phyloP scores from a whole-genome alignment of 2,329 filamentous ascomycete species.

The Pestalotiopsis fici region DNA sequence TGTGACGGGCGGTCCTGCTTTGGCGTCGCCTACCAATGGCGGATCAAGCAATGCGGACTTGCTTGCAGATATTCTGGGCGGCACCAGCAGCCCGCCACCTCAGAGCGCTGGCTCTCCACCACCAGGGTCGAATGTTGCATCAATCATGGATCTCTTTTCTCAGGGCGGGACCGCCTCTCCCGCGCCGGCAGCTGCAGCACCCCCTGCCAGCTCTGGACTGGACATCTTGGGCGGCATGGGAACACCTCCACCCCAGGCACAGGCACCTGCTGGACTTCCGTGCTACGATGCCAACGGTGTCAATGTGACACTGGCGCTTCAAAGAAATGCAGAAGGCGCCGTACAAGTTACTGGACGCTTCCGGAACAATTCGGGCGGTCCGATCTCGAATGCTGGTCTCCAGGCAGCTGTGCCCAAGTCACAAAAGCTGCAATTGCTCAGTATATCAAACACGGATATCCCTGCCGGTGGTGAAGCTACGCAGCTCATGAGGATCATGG shows the following conservation, averaged over 20 bases:
- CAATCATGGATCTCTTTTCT: constrained; percentile 90
- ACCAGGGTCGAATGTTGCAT: constrained; percentile 58
- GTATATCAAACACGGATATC: constrained; percentile 80
- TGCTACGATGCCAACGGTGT: constrained; percentile 90
- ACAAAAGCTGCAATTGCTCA: constrained; percentile 89
- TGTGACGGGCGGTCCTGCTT: constrained; percentile 57
- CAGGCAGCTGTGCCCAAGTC: constrained; percentile 97
- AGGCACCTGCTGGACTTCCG: constrained; percentile 56
- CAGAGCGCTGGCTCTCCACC: constrained; percentile 47
- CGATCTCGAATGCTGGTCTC: constrained; percentile 74
- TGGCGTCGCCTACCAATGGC: constrained; percentile 53
- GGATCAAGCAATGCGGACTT: constrained; percentile 79
- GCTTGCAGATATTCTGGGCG: constrained; percentile 87
- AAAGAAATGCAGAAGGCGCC: constrained; percentile 76
- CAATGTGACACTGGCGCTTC: constrained; percentile 77
- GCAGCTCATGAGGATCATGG: constrained; percentile 85
- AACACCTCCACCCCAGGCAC: constrained; percentile 49
- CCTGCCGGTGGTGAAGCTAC: constrained; percentile 79
- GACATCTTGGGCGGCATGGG: constrained; percentile 52
- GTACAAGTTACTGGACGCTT: constrained; percentile 86
- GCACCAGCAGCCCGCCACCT: constrained; percentile 56
- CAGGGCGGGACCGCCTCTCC: constrained; percentile 42
- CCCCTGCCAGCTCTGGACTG: constrained; percentile 45
- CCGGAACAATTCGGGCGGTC: constrained; percentile 68
- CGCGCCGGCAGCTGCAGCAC: constrained; percentile 40